Conservation (phyloP, 306 rosid species). For the Dryas octopetala region DNA sequence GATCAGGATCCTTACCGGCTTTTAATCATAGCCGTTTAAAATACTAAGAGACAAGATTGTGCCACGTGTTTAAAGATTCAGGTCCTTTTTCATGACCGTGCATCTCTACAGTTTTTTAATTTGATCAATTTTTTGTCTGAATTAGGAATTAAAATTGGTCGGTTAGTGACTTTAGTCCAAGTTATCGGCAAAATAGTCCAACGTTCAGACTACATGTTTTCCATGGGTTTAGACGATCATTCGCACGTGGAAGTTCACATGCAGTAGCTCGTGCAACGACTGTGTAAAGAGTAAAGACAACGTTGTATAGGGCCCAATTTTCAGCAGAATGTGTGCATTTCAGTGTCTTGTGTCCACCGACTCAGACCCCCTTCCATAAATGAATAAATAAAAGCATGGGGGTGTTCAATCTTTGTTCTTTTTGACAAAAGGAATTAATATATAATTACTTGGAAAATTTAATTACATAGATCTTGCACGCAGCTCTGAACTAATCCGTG, state of each 20-base stretch:
- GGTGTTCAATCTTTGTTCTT: no score
- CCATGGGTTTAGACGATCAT: neutral
- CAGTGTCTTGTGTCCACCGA: neutral
- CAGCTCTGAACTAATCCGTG: no score
- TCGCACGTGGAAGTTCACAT: conserved; percentile 37
- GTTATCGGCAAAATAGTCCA: conserved; percentile 45
- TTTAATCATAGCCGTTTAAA: no score
- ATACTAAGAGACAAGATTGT: no score
- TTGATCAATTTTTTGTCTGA: no score
- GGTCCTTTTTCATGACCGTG: no score
- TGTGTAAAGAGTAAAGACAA: neutral
- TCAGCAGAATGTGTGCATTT: neutral
- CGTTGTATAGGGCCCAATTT: neutral
- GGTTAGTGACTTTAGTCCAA: conserved; percentile 42
- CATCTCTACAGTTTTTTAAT: no score
- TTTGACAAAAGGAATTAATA: no score
- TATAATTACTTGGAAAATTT: no score
- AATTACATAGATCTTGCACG: no score
- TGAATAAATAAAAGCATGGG: neutral
- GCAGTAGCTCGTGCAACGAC: conserved; percentile 16
- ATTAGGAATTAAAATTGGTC: conserved; percentile 21
- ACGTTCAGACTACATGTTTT: neutral
- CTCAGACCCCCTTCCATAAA: neutral
- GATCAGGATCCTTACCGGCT: no score
- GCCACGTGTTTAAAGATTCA: no score